These are phyloP conservation scores for Orbilia oligospora DNA, from an alignment of 2,329 filamentous ascomycete genomes.

Conservation along the genomic window DNA sequence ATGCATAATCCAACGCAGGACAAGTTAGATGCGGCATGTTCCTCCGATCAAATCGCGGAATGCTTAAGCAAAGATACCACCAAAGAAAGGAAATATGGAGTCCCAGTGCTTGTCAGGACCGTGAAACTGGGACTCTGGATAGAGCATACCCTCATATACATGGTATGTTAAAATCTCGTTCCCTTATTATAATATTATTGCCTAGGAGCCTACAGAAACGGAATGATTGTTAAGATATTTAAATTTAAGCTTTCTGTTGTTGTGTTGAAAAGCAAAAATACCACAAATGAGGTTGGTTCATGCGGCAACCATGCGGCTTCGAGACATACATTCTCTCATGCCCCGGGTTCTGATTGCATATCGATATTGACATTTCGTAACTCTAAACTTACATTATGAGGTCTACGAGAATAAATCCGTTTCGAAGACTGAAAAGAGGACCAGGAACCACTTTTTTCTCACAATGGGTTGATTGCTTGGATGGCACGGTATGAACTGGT, in stretches of 20 bases:
- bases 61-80: neutral
- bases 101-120: neutral
- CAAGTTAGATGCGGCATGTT: conserved; percentile 4
- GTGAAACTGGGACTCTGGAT: no score
- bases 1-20: conserved; percentile 4
- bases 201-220: no score
- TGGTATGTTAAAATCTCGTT: no score
- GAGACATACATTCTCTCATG: conserved; percentile 2
- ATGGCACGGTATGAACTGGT: neutral
- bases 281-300: conserved; percentile 5
- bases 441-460: no score
- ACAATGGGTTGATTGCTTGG: neutral
- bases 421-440: no score
- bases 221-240: no score
- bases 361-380: neutral
- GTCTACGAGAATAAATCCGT: no score
- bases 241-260: neutral
- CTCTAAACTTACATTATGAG: neutral
- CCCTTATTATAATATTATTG: no score
- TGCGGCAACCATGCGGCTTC: conserved; percentile 3
- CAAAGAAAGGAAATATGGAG: neutral
- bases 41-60: neutral
- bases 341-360: neutral
- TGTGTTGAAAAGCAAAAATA: conserved; percentile 25
- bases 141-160: neutral